A percentile compares a stretch with the other conserved stretches of the same genome.
Conservation (phyloP, 768 basidiomycete species). For the Boletus reticulatus region DNA sequence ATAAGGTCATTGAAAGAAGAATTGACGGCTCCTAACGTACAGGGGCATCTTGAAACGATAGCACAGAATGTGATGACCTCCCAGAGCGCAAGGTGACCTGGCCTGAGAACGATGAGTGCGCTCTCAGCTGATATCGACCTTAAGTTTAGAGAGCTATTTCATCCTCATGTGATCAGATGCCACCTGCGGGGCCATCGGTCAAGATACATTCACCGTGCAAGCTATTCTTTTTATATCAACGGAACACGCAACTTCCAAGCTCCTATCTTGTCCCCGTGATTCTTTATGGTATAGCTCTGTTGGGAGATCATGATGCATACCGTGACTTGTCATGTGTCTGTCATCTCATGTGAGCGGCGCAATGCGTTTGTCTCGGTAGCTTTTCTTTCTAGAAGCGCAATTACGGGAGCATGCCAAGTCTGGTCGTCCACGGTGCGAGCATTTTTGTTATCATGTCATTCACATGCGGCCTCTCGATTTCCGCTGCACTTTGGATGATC, state of each 20-base stretch:
- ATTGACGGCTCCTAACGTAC: neutral
- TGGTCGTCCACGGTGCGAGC: neutral
- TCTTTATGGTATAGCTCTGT: neutral
- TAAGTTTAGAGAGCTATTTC: neutral
- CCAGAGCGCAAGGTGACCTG: neutral
- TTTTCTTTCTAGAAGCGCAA: neutral
- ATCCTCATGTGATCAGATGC: neutral
- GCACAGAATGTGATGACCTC: neutral
- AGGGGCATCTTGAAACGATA: neutral
- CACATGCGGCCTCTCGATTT: neutral
- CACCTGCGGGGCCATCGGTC: neutral
- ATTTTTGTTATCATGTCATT: neutral
- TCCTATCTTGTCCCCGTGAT: neutral
- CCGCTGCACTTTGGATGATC: neutral
- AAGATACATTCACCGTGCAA: neutral
- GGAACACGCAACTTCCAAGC: neutral
- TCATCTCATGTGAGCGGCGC: constrained; percentile 6
- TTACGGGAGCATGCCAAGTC: neutral
- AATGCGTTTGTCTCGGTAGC: neutral
- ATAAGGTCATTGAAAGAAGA: neutral
- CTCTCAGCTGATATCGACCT: neutral
- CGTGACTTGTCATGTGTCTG: constrained; percentile 2
- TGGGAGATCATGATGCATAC: neutral
- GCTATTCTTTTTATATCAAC: neutral
- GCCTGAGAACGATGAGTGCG: neutral